A percentile compares a stretch with the other conserved stretches of the same genome.
These are phyloP conservation scores for Cutaneotrichosporon cavernicola DNA, from an alignment of 1,284 basidiomycete genomes.

Conservation along the genomic window DNA sequence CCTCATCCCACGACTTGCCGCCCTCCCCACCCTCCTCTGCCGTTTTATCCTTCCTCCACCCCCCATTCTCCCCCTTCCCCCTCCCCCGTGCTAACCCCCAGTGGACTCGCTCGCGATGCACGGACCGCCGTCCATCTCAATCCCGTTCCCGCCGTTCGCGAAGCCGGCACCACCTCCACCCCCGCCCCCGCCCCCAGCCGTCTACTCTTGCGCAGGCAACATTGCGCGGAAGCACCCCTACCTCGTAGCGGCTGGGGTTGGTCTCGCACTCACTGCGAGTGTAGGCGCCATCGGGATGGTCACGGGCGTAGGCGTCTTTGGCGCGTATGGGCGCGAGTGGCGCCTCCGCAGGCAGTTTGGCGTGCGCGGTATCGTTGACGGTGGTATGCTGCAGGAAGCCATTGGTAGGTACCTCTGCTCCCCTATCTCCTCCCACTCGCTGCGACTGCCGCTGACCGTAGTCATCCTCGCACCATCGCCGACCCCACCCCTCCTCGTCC, in stretches of 20 bases:
- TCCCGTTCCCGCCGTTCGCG: constrained; percentile 49
- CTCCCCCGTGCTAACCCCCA: constrained; percentile 15
- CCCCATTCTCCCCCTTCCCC: background rate
- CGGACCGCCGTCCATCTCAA: constrained; percentile 48
- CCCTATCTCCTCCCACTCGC: too few species aligned
- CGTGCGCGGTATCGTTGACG: constrained; percentile 37
- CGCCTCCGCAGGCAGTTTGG: constrained; percentile 32
- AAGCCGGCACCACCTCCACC: constrained; percentile 42
- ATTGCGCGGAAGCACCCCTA: constrained; percentile 23
- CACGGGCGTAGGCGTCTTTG: constrained; percentile 22
- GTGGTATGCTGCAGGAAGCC: constrained; percentile 52
- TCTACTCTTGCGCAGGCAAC: constrained; percentile 16
- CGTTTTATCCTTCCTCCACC: too few species aligned
- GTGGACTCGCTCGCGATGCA: constrained; percentile 51
- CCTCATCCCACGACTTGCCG: background rate
- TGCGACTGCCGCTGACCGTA: constrained; percentile 22
- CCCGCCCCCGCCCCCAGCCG: constrained; percentile 28
- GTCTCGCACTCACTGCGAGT: constrained; percentile 37
- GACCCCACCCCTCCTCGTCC: constrained; percentile 43
- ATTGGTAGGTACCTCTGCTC: constrained; percentile 36
- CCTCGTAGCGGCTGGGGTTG: constrained; percentile 27
- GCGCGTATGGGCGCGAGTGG: constrained; percentile 16
- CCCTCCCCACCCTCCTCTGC: background rate
- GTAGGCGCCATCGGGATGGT: constrained; percentile 33
- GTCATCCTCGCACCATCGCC: constrained; percentile 49